Percentiles rank a stretch among this genome's conserved stretches.
Evolutionary conservation across 2,329 filamentous ascomycete species (phyloP).

Genomic region (Alternaria longipes): DNA sequence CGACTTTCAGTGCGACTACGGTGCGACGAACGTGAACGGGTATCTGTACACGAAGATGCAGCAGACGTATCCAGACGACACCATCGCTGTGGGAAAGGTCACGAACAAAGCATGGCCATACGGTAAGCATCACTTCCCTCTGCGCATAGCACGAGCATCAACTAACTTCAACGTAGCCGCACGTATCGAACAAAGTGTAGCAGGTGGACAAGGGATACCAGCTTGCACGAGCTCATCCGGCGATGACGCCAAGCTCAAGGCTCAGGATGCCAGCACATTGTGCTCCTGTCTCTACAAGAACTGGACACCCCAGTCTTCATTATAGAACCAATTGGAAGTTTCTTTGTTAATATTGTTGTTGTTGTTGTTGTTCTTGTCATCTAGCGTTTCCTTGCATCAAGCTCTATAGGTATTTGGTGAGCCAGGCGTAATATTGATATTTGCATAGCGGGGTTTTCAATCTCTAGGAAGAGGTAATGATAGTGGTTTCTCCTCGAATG

Average conservation of each 20-base stretch:
- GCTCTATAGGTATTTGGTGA: slow-evolving; percentile 8
- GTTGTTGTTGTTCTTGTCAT: background rate
- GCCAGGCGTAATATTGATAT: slow-evolving; percentile 11
- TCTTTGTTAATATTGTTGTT: background rate
- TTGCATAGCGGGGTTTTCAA: slow-evolving; percentile 10
- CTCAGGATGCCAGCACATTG: slow-evolving; percentile 46
- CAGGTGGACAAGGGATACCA: slow-evolving; percentile 60
- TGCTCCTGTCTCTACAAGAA: slow-evolving; percentile 61
- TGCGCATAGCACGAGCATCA: background rate
- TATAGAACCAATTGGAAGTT: slow-evolving; percentile 2
- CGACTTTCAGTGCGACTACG: slow-evolving; percentile 67
- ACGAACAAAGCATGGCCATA: slow-evolving; percentile 48
- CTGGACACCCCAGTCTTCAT: slow-evolving; percentile 37
- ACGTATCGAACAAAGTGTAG: slow-evolving; percentile 63
- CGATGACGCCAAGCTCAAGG: slow-evolving; percentile 46
- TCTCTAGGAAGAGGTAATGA: slow-evolving; percentile 7
- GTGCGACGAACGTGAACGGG: slow-evolving; percentile 64
- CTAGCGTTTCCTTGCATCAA: slow-evolving; percentile 18
- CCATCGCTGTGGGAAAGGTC: slow-evolving; percentile 38
- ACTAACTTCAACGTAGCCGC: slow-evolving; percentile 54
- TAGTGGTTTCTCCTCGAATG: background rate
- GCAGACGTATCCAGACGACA: slow-evolving; percentile 51
- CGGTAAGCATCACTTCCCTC: slow-evolving; percentile 28
- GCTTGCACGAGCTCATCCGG: slow-evolving; percentile 60
- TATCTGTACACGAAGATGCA: slow-evolving; percentile 68